phyloP scores from a whole-genome alignment of 2,329 filamentous ascomycete genomes.

The Fusarium redolens region DNA sequence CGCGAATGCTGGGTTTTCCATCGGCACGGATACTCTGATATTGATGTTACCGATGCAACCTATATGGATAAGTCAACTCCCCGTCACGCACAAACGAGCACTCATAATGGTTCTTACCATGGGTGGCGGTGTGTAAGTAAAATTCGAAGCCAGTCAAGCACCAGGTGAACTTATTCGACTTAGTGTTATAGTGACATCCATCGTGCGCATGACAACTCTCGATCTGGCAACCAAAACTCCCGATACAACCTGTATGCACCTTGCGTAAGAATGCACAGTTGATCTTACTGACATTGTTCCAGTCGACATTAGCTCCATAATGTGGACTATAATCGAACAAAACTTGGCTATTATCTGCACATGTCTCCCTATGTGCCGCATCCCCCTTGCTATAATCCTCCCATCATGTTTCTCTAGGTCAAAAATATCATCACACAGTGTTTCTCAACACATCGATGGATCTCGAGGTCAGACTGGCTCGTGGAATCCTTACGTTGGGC shows the following conservation, averaged over 20 bases:
- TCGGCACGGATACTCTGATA: slow-evolving; percentile 59
- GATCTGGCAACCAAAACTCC: slow-evolving; percentile 53
- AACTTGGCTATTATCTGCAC: slow-evolving; percentile 55
- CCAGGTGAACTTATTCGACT: neutral
- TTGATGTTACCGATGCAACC: slow-evolving; percentile 59
- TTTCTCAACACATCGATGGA: neutral
- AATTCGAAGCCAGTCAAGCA: neutral
- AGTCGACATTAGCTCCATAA: slow-evolving; percentile 52
- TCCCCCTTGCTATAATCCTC: slow-evolving; percentile 52
- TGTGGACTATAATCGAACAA: slow-evolving; percentile 55
- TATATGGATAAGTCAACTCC: slow-evolving; percentile 58
- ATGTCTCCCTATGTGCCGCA: slow-evolving; percentile 55
- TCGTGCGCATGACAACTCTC: slow-evolving; percentile 55
- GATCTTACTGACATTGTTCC: neutral
- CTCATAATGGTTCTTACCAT: slow-evolving; percentile 57
- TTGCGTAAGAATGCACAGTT: neutral
- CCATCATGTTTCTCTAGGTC: slow-evolving; percentile 48
- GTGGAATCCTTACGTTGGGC: slow-evolving; percentile 51
- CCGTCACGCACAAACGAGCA: slow-evolving; percentile 53
- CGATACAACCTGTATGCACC: slow-evolving; percentile 51
- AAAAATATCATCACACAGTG: slow-evolving; percentile 9
- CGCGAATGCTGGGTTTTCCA: slow-evolving; percentile 60
- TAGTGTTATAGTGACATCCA: slow-evolving; percentile 55
- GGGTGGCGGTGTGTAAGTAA: slow-evolving; percentile 57
- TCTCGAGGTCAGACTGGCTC: slow-evolving; percentile 30